Percentiles rank a stretch among this genome's conserved stretches.
These are phyloP conservation scores for Penicillium daleae DNA, from an alignment of 495 filamentous ascomycete species.

Conservation along the genomic window DNA sequence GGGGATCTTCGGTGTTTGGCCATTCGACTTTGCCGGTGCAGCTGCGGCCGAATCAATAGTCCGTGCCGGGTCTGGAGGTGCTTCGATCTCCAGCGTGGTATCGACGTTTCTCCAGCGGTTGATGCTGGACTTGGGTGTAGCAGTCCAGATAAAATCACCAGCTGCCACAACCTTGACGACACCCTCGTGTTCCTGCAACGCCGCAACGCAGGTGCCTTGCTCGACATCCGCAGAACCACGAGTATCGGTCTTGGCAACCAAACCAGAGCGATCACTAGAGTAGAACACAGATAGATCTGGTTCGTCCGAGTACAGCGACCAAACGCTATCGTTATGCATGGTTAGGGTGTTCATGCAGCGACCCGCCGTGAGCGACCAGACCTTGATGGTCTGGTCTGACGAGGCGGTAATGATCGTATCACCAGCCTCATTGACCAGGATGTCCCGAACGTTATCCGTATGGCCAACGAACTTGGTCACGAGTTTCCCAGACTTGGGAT, in stretches of 20 bases:
- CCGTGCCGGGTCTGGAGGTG: slow-evolving; percentile 60
- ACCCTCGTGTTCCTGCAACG: slow-evolving; percentile 88
- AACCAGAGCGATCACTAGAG: slow-evolving; percentile 86
- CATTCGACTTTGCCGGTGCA: slow-evolving; percentile 9
- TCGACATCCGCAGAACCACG: slow-evolving; percentile 78
- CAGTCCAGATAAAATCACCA: slow-evolving; percentile 88
- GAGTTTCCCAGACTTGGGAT: slow-evolving; percentile 82
- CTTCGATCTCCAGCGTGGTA: slow-evolving; percentile 62
- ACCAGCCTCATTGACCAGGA: slow-evolving; percentile 84
- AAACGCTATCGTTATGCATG: slow-evolving; percentile 98
- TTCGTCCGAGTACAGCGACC: slow-evolving; percentile 90
- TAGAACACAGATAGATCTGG: slow-evolving; percentile 88
- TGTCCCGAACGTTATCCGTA: slow-evolving; percentile 90
- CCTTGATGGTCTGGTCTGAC: slow-evolving; percentile 94
- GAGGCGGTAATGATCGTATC: slow-evolving; percentile 94
- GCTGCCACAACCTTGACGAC: slow-evolving; percentile 82
- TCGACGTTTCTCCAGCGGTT: slow-evolving; percentile 92
- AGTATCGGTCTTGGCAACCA: slow-evolving; percentile 93
- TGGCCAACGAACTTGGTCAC: slow-evolving; percentile 98
- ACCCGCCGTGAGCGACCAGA: slow-evolving; percentile 94
- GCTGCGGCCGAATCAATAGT: slow-evolving; percentile 27
- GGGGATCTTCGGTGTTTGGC: slow-evolving; percentile 64
- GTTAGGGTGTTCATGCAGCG: slow-evolving; percentile 96
- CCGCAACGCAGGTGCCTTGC: slow-evolving; percentile 84
- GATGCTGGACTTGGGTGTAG: slow-evolving; percentile 91